Conservation (phyloP, 768 basidiomycete genomes). For the Tylopilus subfusipes region DNA sequence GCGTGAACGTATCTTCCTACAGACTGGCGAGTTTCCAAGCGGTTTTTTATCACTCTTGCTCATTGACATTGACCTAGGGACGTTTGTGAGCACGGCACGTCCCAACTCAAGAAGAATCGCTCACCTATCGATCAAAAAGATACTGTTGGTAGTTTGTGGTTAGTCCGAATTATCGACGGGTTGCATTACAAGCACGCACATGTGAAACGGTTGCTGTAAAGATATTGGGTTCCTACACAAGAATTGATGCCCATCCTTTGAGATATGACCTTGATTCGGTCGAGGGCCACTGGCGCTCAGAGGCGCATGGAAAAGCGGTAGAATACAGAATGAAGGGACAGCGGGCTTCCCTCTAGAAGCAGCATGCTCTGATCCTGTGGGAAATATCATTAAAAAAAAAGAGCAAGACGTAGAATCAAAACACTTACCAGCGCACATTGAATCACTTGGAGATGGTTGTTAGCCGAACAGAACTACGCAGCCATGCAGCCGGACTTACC, state of each 20-base stretch:
- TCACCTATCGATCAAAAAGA: constrained; percentile 24
- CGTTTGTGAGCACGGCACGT: not conserved
- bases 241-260: constrained; percentile 55
- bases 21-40: constrained; percentile 35
- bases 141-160: not conserved
- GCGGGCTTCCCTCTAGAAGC: constrained; percentile 35
- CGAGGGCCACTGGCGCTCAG: constrained; percentile 19
- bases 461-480: not conserved
- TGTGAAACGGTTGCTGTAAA: constrained; percentile 52
- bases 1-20: constrained; percentile 25
- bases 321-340: constrained; percentile 50
- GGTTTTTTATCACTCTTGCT: constrained; percentile 37
- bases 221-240: constrained; percentile 48
- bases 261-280: constrained; percentile 42
- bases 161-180: not conserved
- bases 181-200: constrained; percentile 39
- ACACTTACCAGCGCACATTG: constrained; percentile 46
- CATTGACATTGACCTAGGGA: constrained; percentile 52
- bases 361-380: constrained; percentile 48
- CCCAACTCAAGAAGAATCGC: not conserved
- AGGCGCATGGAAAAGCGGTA: constrained; percentile 52
- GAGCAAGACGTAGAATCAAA: not conserved
- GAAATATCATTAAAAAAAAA: not conserved
- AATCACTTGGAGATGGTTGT: constrained; percentile 36
- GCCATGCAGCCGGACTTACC: constrained; percentile 32